These are phyloP conservation scores for Ceratocystis alfenasii DNA, from an alignment of 2,329 filamentous ascomycete species.

Conservation along the genomic window DNA sequence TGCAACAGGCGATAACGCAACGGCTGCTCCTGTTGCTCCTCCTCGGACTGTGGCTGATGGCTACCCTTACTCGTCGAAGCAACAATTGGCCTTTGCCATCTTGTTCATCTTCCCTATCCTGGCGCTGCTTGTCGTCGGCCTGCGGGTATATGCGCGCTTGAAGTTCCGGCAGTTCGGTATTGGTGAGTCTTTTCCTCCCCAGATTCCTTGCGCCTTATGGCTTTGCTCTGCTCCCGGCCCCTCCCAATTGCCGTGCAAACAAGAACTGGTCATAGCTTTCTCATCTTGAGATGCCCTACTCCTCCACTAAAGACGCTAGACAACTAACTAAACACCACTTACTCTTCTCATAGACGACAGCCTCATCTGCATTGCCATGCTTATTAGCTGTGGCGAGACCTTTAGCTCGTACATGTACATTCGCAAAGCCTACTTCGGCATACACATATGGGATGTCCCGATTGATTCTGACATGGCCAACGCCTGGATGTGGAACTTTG, in stretches of 20 bases:
- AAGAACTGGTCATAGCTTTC: not conserved
- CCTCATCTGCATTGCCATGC: slow-evolving; percentile 26
- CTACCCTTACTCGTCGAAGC: slow-evolving; percentile 25
- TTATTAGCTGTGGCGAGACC: slow-evolving; percentile 21
- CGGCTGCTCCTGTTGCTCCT: not conserved
- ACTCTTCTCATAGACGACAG: slow-evolving; percentile 25
- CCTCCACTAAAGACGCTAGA: not conserved
- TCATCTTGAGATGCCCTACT: not conserved
- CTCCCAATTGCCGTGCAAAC: not conserved
- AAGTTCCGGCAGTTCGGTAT: slow-evolving; percentile 27
- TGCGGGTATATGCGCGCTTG: slow-evolving; percentile 27
- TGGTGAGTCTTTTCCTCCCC: slow-evolving; percentile 24
- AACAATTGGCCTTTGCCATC: slow-evolving; percentile 27
- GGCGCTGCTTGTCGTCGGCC: slow-evolving; percentile 25
- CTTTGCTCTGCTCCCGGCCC: too few species aligned
- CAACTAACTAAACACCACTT: not conserved
- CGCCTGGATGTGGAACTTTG: slow-evolving; percentile 30
- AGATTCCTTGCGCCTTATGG: not conserved
- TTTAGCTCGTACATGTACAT: slow-evolving; percentile 25
- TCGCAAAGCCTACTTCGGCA: slow-evolving; percentile 29
- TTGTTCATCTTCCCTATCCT: slow-evolving; percentile 29
- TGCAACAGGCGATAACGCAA: not conserved
- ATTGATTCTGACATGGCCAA: slow-evolving; percentile 17
- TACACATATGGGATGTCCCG: slow-evolving; percentile 24
- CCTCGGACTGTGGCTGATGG: not conserved